Percentiles rank a stretch among this genome's conserved stretches.
phyloP scores from a whole-genome alignment of 768 basidiomycete species.

The Ephemerocybe angulata region DNA sequence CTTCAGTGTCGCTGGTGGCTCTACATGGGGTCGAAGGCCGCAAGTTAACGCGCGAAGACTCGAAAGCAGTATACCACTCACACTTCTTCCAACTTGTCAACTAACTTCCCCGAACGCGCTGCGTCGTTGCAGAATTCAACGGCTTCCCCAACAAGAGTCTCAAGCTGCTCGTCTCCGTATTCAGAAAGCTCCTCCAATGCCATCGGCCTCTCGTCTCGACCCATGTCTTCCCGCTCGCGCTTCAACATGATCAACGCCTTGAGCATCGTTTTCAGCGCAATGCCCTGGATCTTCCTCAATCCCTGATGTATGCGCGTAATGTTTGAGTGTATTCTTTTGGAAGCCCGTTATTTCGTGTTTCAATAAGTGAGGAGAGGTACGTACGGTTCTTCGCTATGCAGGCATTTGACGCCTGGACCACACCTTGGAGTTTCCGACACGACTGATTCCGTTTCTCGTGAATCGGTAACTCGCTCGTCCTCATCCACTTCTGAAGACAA shows the following conservation, averaged over 20 bases:
- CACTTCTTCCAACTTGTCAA: background rate
- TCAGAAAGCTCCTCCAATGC: background rate
- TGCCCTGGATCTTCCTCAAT: too few species aligned
- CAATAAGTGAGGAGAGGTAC: too few species aligned
- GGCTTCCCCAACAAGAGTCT: background rate
- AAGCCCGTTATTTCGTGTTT: too few species aligned
- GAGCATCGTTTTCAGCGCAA: background rate
- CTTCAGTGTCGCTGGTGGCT: background rate
- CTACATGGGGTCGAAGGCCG: too few species aligned
- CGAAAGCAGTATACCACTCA: background rate
- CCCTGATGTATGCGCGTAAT: too few species aligned
- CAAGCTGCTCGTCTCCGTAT: background rate
- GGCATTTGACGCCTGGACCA: too few species aligned
- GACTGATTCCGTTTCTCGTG: too few species aligned
- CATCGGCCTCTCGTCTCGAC: background rate
- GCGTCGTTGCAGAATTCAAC: conserved; percentile 2
- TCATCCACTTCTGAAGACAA: too few species aligned
- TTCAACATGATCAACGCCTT: background rate
- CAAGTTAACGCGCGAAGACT: background rate
- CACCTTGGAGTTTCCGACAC: too few species aligned
- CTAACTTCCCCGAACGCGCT: background rate
- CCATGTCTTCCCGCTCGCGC: background rate
- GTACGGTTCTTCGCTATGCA: too few species aligned
- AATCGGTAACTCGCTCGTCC: too few species aligned
- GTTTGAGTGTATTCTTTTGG: too few species aligned